phyloP scores from a whole-genome alignment of 2,329 filamentous ascomycete genomes.

The Penicillium expansum region DNA sequence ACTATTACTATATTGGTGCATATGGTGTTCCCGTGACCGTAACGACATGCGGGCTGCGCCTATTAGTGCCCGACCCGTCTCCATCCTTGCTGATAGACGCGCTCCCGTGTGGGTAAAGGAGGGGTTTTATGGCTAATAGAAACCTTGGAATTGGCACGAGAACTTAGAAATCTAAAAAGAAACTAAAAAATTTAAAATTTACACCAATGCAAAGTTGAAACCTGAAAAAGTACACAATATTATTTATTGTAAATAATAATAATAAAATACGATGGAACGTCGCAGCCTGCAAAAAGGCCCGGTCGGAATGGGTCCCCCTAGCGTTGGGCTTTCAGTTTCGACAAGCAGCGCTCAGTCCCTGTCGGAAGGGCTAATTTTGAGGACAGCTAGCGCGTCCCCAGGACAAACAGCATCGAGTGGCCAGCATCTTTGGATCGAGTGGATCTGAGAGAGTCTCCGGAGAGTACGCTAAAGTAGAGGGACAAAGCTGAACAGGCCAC shows the following conservation, averaged over 20 bases:
- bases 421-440: constrained; percentile 20
- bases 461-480: not conserved
- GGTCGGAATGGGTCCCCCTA: constrained; percentile 19
- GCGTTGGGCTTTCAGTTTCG: constrained; percentile 4
- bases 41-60: constrained; percentile 27
- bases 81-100: constrained; percentile 28
- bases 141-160: not conserved
- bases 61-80: constrained; percentile 29
- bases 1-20: constrained; percentile 5
- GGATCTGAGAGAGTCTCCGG: constrained; percentile 7
- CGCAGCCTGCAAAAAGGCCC: constrained; percentile 15
- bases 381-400: constrained; percentile 21
- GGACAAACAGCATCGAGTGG: constrained; percentile 26
- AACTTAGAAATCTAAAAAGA: not conserved
- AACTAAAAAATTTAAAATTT: not conserved
- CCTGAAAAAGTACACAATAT: not conserved
- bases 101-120: constrained; percentile 26
- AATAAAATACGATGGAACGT: constrained; percentile 6
- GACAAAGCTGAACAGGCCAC: constrained; percentile 19
- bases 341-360: constrained; percentile 23
- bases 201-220: not conserved
- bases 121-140: constrained; percentile 4
- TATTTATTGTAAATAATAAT: not conserved
- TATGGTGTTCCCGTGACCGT: constrained; percentile 28
- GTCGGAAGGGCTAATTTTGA: constrained; percentile 12